Base-by-base conservation (phyloP, 495 filamentous ascomycete genomes). In the Penicillium silybi region DNA sequence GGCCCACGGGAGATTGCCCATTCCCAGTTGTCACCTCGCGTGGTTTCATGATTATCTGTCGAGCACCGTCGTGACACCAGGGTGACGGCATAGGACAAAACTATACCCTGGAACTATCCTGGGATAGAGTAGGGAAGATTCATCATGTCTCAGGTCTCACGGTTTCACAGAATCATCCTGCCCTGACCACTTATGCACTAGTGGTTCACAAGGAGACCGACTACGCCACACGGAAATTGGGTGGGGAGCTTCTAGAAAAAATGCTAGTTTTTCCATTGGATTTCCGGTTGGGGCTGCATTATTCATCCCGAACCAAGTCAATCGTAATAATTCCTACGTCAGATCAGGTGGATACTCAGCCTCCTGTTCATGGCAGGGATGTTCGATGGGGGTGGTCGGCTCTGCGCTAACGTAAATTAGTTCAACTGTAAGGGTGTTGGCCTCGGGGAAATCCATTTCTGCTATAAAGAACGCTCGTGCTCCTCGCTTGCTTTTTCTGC, bases 241-340 rank as follows among this genome's bases (percentile, higher is more conserved):
- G 55, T 56, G 66, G 67, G 40, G 66, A 63, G 54, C 65, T 74
- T 74, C 70, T 72, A 71, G 70, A 74, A 74, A 72, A 61, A 61
- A 29, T 40, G 35, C 25, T n/a, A 38, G 43, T 39, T 54, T 63
- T 73, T 74, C 70, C 53, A 58, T 67, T 56, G 59, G 42, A 66
- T 72, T 73, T 57, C 70, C 70, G 10, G 44, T 68, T 71, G 55
- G 58, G 64, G 64, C 53, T 48, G 50, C 34, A 56, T 56, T 56
- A 62, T 54, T 58, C 51, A 56, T 62, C 48, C 32, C 23, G 40
- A 42, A 23, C 41, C 34, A 48, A 52, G 39, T 47, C 27, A 59
- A 63, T 60, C 59, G 58, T 27, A 64, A 54, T 61, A 45, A 57
- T 58, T 56, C 57, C 63, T 66, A 66, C 63, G 63, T 66, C 63